Evolutionary conservation across 108 stramenopile species (phyloP).

Genomic region (Fragilariopsis cylindrus): DNA sequence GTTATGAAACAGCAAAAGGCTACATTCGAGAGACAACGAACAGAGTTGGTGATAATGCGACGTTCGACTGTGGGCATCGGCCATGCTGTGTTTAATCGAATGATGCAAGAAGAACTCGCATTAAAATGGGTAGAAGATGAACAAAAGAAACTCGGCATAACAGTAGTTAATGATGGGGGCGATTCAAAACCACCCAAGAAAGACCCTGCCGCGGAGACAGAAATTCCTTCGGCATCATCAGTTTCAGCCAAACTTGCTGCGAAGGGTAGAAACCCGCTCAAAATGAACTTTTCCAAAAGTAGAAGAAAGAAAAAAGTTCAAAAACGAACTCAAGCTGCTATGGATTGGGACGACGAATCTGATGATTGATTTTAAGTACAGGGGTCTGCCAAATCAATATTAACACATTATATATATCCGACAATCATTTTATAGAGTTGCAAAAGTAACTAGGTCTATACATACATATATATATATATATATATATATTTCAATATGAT

Average conservation of each 20-base stretch:
- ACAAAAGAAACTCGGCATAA: slow-evolving; percentile 24
- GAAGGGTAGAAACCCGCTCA: slow-evolving; percentile 21
- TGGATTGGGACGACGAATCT: slow-evolving; percentile 2
- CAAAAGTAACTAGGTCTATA: too few relatives aligned
- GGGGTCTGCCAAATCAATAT: too few relatives aligned
- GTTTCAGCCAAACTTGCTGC: slow-evolving; percentile 31
- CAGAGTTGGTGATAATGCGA: slow-evolving; percentile 51
- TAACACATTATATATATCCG: too few relatives aligned
- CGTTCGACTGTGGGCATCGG: slow-evolving; percentile 44
- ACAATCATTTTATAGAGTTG: too few relatives aligned
- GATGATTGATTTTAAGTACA: too few relatives aligned
- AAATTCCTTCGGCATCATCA: slow-evolving; percentile 10
- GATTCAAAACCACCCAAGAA: not conserved
- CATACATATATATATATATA: too few relatives aligned
- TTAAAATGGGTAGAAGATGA: slow-evolving; percentile 41
- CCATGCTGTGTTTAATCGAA: slow-evolving; percentile 30
- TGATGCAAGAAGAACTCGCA: slow-evolving; percentile 32
- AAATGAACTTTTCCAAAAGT: slow-evolving; percentile 19
- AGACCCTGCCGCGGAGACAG: not conserved
- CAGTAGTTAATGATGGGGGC: not conserved
- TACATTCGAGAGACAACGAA: slow-evolving; percentile 69
- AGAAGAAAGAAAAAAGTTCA: not conserved
- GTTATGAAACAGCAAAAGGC: slow-evolving; percentile 67
- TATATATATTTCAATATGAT: too few relatives aligned
- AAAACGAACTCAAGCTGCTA: slow-evolving; percentile 4